phyloP scores from a whole-genome alignment of 2,329 filamentous ascomycete genomes.

The Phialemoniopsis sp. region DNA sequence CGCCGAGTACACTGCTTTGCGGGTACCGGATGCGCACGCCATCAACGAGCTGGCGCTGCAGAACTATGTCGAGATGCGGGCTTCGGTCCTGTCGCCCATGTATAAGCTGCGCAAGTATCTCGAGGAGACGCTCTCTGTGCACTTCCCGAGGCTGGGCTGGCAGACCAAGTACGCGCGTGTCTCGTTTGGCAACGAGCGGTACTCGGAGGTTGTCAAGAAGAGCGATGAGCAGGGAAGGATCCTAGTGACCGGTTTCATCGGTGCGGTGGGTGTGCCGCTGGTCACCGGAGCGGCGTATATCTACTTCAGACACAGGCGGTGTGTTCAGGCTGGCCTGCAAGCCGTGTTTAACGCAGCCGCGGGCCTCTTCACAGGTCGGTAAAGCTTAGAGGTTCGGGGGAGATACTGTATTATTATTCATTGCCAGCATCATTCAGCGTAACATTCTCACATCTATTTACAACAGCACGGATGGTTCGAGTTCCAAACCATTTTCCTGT shows the following conservation, averaged over 20 bases:
- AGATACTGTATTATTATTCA: too few species aligned
- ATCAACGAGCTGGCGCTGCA: constrained; percentile 90
- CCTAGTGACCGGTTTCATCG: constrained; percentile 42
- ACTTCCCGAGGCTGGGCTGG: constrained; percentile 77
- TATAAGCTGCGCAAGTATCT: constrained; percentile 81
- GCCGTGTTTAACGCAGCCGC: background rate
- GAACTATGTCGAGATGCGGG: constrained; percentile 93
- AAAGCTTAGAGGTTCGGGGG: too few species aligned
- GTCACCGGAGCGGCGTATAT: constrained; percentile 10
- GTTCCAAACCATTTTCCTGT: too few species aligned
- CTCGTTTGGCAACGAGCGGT: constrained; percentile 89
- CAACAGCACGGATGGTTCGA: too few species aligned
- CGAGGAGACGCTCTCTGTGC: constrained; percentile 77
- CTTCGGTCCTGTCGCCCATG: constrained; percentile 70
- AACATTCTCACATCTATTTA: too few species aligned
- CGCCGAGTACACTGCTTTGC: constrained; percentile 67
- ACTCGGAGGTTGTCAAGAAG: constrained; percentile 72
- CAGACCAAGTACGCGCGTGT: constrained; percentile 89
- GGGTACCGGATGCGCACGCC: constrained; percentile 75
- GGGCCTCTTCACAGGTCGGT: background rate
- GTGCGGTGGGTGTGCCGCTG: constrained; percentile 16
- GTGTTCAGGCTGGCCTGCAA: background rate
- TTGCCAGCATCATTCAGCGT: too few species aligned
- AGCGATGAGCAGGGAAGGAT: constrained; percentile 66
- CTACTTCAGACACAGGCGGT: constrained; percentile 4